A percentile compares a stretch with the other conserved stretches of the same genome.
Evolutionary conservation across 1,139 yeast species (phyloP).

Genomic region (Groenewaldozyma auringiensis): DNA sequence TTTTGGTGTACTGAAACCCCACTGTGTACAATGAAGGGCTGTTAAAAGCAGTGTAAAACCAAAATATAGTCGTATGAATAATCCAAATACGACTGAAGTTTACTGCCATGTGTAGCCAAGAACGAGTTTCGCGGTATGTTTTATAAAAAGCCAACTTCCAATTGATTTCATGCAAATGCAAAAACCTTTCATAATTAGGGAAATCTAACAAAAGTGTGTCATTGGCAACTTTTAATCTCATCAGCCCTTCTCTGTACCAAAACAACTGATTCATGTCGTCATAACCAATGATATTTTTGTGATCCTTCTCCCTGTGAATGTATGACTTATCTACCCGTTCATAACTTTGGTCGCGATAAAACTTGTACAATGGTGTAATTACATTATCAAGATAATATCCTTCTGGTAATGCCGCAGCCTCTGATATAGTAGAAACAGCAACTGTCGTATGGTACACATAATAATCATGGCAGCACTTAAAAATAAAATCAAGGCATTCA

Average conservation of each 20-base stretch:
- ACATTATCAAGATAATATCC: constrained; percentile 51
- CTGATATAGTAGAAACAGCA: neutral
- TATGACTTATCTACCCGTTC: constrained; percentile 28
- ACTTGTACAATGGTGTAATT: constrained; percentile 68
- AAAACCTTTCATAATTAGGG: constrained; percentile 41
- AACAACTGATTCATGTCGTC: constrained; percentile 82
- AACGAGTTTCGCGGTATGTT: constrained; percentile 64
- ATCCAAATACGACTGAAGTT: constrained; percentile 82
- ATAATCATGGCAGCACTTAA: constrained; percentile 67
- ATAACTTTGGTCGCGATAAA: constrained; percentile 50
- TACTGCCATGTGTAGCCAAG: constrained; percentile 70
- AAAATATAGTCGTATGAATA: constrained; percentile 65
- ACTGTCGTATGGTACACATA: constrained; percentile 37
- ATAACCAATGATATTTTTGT: constrained; percentile 64
- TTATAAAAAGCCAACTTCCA: constrained; percentile 65
- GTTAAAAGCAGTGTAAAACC: constrained; percentile 77
- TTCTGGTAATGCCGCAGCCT: constrained; percentile 7
- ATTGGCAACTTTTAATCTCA: constrained; percentile 39
- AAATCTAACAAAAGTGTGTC: constrained; percentile 40
- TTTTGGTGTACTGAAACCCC: constrained; percentile 47
- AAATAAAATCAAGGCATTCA: constrained; percentile 74
- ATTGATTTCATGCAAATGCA: constrained; percentile 40
- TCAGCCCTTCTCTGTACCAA: constrained; percentile 66
- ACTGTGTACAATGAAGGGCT: constrained; percentile 69
- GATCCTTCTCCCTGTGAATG: constrained; percentile 55